Conservation (phyloP, 805 yeast species). For the Ogataea ganodermae region DNA sequence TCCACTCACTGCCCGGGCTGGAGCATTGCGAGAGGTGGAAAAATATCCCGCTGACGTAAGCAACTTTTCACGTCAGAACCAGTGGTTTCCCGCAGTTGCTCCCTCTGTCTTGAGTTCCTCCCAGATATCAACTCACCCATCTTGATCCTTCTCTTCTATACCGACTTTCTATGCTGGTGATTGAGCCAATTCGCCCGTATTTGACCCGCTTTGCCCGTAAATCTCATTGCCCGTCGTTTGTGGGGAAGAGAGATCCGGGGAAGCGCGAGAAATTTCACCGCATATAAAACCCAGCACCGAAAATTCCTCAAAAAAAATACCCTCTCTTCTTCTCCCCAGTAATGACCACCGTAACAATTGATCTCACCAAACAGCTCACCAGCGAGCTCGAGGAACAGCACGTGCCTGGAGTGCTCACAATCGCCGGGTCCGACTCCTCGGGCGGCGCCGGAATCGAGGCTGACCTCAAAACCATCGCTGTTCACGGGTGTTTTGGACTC, state of each 20-base stretch:
- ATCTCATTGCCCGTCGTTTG: neutral
- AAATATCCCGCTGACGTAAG: too few relatives aligned
- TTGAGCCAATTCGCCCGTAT: too few relatives aligned
- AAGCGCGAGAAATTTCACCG: neutral
- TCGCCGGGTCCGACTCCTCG: conserved; percentile 82
- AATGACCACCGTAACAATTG: conserved; percentile 9
- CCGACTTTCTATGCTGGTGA: too few relatives aligned
- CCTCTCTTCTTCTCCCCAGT: neutral
- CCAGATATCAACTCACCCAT: too few relatives aligned
- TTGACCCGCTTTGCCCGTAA: too few relatives aligned
- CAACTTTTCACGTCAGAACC: too few relatives aligned
- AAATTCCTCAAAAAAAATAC: neutral
- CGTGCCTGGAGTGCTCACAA: conserved; percentile 45
- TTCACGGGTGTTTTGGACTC: conserved; percentile 76
- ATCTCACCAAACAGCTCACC: conserved; percentile 10
- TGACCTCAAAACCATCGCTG: conserved; percentile 77
- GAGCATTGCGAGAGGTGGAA: too few relatives aligned
- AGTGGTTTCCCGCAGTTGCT: too few relatives aligned
- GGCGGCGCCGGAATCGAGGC: conserved; percentile 97
- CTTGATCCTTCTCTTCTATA: too few relatives aligned
- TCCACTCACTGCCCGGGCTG: too few relatives aligned
- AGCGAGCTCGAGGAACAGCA: conserved; percentile 9
- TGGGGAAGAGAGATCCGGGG: conserved; percentile 3
- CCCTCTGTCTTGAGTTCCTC: too few relatives aligned
- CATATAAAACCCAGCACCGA: neutral